Evolutionary conservation across 805 yeast species (phyloP), one percentile per base, ranked within the genome.

Genomic region (Ogataea naganishii): DNA sequence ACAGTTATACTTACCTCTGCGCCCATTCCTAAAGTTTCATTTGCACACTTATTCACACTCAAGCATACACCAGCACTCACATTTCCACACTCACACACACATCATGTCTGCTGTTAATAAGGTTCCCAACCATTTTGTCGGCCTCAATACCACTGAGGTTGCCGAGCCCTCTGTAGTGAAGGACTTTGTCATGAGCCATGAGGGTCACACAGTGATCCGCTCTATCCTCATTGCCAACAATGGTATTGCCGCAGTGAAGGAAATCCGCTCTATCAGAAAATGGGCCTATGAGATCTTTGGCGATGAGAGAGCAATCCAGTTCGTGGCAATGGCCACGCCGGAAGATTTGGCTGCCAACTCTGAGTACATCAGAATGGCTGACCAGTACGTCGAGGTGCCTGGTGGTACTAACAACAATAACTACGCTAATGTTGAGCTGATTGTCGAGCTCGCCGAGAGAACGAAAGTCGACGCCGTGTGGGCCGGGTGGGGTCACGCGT

Each of bases 401-500:
- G 99, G 99, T 51, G 98, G 98, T 33, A 92, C 98, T 33, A 94
- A 94, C 64, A 92, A 92, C 66, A 94, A 92, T 60, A 92, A 92
- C 61, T 88, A 88, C 55, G 99, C 99, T 46, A 92, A 92, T 52
- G 99, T 92, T 38, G 98, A 92, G 44, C 68, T 92, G 38, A 92
- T 92, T 56, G 96, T 92, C 27, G 99, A 92, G 49, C 66, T 92
- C 28, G 99, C 99, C 21, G 98, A 92, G 64, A 80, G 96, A 64
- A 80, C 94, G 25, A 75, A 84, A 42, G 96, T 83, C 33, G 95
- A 92, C 56, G 99, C 98, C 16, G 99, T 92, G 35, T 92, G 99
- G 99, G 99, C 99, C 20, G 99, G 99, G 49, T 92, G 99, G 99
- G 99, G 99, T 49, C 98, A 94, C 56, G 99, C 99, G 18, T 84